Evolutionary conservation across 1,284 basidiomycete genomes (phyloP).

Genomic region (Trichosporon coremiiforme): DNA sequence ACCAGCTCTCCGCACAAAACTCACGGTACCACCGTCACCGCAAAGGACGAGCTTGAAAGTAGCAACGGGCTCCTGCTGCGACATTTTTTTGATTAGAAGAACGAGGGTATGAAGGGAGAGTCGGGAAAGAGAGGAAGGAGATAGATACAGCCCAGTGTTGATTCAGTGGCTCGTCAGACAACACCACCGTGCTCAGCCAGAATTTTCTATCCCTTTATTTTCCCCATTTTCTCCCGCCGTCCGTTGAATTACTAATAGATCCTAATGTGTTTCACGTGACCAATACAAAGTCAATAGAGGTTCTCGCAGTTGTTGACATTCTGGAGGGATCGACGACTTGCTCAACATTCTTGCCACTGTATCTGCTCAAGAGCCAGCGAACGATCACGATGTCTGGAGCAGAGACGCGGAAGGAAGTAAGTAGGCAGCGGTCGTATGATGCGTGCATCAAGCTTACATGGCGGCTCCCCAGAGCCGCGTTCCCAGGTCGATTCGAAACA

Average conservation of each 20-base stretch:
- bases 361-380: neutral
- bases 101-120: slow-evolving; percentile 5
- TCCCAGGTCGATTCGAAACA: slow-evolving; percentile 46
- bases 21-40: slow-evolving; percentile 97
- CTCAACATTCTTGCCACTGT: neutral
- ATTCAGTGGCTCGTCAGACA: slow-evolving; percentile 17
- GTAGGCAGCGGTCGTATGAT: neutral
- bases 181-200: slow-evolving; percentile 20
- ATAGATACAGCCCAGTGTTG: slow-evolving; percentile 18
- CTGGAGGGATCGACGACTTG: neutral
- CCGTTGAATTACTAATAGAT: neutral
- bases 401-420: neutral
- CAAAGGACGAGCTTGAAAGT: slow-evolving; percentile 98
- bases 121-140: slow-evolving; percentile 19
- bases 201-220: slow-evolving; percentile 22
- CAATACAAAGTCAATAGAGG: neutral
- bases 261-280: slow-evolving; percentile 16
- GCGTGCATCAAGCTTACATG: neutral
- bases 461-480: slow-evolving; percentile 40
- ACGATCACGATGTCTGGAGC: neutral
- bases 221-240: slow-evolving; percentile 23
- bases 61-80: slow-evolving; percentile 62
- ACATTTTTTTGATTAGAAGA: slow-evolving; percentile 38
- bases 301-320: neutral
- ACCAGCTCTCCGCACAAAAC: slow-evolving; percentile 26